Conservation (phyloP, 345 rosid species). For the Sisymbrium irio region DNA sequence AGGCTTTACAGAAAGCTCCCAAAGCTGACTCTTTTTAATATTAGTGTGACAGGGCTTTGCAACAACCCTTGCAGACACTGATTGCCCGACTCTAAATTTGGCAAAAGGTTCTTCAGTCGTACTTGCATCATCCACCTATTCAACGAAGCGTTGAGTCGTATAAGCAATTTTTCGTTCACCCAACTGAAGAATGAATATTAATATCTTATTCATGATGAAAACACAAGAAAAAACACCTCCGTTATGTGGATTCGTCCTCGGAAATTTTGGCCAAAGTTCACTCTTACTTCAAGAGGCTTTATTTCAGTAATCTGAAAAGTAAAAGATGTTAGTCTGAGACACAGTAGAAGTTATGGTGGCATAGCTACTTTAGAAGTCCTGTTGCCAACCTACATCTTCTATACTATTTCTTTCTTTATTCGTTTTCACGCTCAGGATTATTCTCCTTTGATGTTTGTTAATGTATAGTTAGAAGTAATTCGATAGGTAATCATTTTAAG, state of each 20-base stretch:
- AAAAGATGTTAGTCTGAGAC: slow-evolving; percentile 23
- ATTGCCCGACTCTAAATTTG: slow-evolving; percentile 78
- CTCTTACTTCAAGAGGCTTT: slow-evolving; percentile 74
- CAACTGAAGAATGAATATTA: slow-evolving; percentile 3
- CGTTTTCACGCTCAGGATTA: neutral
- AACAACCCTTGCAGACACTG: slow-evolving; percentile 72
- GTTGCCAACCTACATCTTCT: neutral
- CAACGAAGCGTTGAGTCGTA: slow-evolving; percentile 27
- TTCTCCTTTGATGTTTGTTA: neutral
- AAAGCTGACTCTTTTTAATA: slow-evolving; percentile 47
- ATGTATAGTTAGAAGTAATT: neutral
- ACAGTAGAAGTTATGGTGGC: slow-evolving; percentile 12
- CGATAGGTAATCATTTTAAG: neutral
- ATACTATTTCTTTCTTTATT: neutral
- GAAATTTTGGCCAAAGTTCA: slow-evolving; percentile 78
- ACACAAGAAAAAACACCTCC: slow-evolving; percentile 56
- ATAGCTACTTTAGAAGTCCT: neutral
- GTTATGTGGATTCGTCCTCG: slow-evolving; percentile 86
- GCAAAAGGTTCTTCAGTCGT: slow-evolving; percentile 56
- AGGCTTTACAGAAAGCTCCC: slow-evolving; percentile 90
- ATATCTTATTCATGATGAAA: slow-evolving; percentile 13
- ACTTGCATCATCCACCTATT: slow-evolving; percentile 58
- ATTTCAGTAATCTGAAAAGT: slow-evolving; percentile 75
- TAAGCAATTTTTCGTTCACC: neutral
- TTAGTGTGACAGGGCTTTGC: slow-evolving; percentile 52